Percentiles rank a stretch among this genome's conserved stretches.
phyloP scores from a whole-genome alignment of 2,329 filamentous ascomycete genomes.

The Cercospora sesami region DNA sequence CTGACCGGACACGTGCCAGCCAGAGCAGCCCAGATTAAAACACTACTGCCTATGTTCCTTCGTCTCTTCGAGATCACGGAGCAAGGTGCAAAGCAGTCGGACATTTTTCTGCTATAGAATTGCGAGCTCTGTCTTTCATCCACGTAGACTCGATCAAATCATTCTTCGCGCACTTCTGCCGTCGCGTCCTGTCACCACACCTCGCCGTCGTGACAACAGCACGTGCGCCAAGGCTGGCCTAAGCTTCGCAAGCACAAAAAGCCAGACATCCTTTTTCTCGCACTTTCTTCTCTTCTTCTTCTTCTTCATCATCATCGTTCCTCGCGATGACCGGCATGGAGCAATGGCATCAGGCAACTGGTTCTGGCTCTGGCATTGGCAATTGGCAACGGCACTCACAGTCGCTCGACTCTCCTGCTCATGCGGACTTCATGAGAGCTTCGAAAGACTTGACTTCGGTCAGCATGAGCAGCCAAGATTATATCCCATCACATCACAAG shows the following conservation, averaged over 20 bases:
- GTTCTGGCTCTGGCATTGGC: background rate
- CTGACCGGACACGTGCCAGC: background rate
- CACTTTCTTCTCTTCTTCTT: background rate
- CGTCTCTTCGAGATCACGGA: background rate
- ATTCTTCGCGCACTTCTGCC: background rate
- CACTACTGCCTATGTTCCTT: background rate
- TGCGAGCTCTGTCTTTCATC: background rate
- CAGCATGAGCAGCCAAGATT: background rate
- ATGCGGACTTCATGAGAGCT: slow-evolving; percentile 3
- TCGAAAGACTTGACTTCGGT: background rate
- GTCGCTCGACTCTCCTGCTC: slow-evolving; percentile 1
- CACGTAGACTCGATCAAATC: background rate
- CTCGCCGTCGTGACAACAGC: background rate
- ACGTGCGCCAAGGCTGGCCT: background rate
- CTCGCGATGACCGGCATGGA: background rate
- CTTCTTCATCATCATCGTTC: background rate
- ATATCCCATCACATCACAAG: background rate
- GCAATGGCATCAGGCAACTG: background rate
- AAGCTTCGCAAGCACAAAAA: background rate
- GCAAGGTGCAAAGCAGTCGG: background rate
- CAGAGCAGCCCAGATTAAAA: background rate
- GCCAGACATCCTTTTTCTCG: background rate
- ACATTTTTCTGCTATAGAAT: background rate
- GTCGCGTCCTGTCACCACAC: background rate
- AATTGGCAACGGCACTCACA: background rate